phyloP scores from a whole-genome alignment of 108 stramenopile species.

The Fistulifera solaris region DNA sequence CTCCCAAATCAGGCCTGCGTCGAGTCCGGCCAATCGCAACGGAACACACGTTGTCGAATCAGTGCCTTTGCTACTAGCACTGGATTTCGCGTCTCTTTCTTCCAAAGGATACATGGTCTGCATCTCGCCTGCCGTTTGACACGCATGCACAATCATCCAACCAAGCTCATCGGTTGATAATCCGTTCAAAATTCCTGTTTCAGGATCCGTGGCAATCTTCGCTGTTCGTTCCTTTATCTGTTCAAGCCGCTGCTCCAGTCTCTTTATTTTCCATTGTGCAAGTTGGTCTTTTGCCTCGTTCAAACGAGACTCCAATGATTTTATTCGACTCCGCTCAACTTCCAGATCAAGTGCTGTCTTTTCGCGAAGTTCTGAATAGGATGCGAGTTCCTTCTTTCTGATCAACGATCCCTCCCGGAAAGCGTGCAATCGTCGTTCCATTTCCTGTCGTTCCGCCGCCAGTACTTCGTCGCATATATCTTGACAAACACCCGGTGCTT shows the following conservation, averaged over 20 bases:
- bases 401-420: slow-evolving; percentile 34
- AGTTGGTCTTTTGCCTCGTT: background rate
- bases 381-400: slow-evolving; percentile 22
- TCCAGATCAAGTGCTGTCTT: slow-evolving; percentile 14
- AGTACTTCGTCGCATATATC: slow-evolving; percentile 57
- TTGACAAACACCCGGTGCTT: slow-evolving; percentile 25
- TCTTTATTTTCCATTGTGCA: background rate
- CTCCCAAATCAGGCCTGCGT: slow-evolving; percentile 38
- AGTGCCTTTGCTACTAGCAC: background rate
- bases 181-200: slow-evolving; percentile 12
- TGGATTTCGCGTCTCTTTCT: slow-evolving; percentile 4
- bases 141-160: slow-evolving; percentile 44
- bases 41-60: slow-evolving; percentile 37
- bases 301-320: background rate
- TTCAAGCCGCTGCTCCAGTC: slow-evolving; percentile 5
- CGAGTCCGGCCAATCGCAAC: slow-evolving; percentile 53
- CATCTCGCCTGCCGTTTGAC: slow-evolving; percentile 63
- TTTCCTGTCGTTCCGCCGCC: slow-evolving; percentile 30
- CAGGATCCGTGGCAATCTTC: slow-evolving; percentile 1
- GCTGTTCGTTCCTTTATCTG: background rate
- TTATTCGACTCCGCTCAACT: background rate
- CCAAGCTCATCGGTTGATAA: slow-evolving; percentile 21
- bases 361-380: slow-evolving; percentile 25
- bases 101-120: slow-evolving; percentile 5
- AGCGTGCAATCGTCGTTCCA: slow-evolving; percentile 13